A percentile compares a stretch with the other conserved stretches of the same genome.
Evolutionary conservation across 345 rosid species (phyloP).

Genomic region (Salix viminalis): DNA sequence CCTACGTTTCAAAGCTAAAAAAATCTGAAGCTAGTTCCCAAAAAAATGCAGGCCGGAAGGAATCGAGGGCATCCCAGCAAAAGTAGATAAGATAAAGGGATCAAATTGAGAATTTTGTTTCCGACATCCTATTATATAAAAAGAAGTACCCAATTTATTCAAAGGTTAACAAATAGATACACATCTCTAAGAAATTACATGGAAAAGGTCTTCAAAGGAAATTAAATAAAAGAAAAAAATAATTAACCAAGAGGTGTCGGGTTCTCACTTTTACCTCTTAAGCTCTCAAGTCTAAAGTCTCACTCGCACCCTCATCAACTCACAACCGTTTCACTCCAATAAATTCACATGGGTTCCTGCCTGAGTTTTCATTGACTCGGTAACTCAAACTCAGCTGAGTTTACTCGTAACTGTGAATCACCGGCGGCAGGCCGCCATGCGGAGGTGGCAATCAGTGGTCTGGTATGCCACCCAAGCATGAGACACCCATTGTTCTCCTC

Average conservation of each 20-base stretch:
- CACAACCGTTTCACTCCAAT: background rate
- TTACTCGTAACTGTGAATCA: background rate
- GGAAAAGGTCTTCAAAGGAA: background rate
- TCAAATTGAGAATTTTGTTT: background rate
- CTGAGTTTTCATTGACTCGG: constrained; percentile 6
- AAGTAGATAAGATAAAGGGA: background rate
- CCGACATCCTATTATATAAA: background rate
- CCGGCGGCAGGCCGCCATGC: constrained; percentile 48
- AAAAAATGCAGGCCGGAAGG: background rate
- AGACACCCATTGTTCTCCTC: constrained; percentile 78
- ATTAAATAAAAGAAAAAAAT: background rate
- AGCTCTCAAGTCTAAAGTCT: background rate
- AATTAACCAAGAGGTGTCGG: background rate
- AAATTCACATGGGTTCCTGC: background rate
- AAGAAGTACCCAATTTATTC: background rate
- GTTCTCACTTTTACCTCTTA: background rate
- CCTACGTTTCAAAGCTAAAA: background rate
- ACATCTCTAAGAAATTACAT: constrained; percentile 13
- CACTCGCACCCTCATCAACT: background rate
- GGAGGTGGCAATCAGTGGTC: constrained; percentile 78
- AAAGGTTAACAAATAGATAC: constrained; percentile 4
- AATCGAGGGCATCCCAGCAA: background rate
- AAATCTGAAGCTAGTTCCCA: background rate
- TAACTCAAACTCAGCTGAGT: constrained; percentile 2
- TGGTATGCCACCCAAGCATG: constrained; percentile 85